Percentiles rank a stretch among this genome's conserved stretches.
Conservation (phyloP, 1,284 basidiomycete genomes). For the Tremellales sp. region DNA sequence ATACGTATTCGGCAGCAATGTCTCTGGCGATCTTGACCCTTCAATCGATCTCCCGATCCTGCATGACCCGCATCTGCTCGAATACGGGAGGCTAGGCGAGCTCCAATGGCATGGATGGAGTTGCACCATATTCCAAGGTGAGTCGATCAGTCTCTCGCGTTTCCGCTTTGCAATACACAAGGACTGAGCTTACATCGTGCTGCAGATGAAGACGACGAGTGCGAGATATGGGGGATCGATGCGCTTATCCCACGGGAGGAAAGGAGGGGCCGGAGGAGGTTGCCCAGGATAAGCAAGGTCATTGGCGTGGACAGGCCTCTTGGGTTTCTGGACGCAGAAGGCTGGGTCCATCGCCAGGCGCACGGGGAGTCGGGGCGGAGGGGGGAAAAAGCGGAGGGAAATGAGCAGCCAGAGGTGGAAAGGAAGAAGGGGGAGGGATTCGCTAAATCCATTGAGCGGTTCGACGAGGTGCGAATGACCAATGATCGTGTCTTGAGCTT, state of each 20-base stretch:
- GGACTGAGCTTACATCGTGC: not conserved
- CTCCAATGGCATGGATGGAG: constrained; percentile 27
- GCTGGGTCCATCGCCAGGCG: no score
- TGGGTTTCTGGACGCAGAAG: constrained; percentile 11
- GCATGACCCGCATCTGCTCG: not conserved
- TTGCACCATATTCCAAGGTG: constrained; percentile 11
- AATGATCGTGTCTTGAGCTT: not conserved
- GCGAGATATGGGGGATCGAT: constrained; percentile 4
- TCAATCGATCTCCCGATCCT: constrained; percentile 1
- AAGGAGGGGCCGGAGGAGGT: not conserved
- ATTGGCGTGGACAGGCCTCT: constrained; percentile 13
- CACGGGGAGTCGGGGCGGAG: no score
- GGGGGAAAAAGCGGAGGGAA: not conserved
- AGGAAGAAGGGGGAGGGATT: no score
- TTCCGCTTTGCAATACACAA: no score
- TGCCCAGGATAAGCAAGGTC: not conserved
- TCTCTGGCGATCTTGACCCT: constrained; percentile 16
- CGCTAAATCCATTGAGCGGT: no score
- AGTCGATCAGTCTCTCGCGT: no score
- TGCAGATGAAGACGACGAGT: not conserved
- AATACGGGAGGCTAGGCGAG: constrained; percentile 3
- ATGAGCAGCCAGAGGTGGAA: no score
- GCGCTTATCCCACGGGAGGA: not conserved
- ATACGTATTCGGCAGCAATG: constrained; percentile 25
- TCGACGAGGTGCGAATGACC: not conserved